Base-by-base conservation (phyloP, 2,329 filamentous ascomycete species). In the Nothophoma quercina region DNA sequence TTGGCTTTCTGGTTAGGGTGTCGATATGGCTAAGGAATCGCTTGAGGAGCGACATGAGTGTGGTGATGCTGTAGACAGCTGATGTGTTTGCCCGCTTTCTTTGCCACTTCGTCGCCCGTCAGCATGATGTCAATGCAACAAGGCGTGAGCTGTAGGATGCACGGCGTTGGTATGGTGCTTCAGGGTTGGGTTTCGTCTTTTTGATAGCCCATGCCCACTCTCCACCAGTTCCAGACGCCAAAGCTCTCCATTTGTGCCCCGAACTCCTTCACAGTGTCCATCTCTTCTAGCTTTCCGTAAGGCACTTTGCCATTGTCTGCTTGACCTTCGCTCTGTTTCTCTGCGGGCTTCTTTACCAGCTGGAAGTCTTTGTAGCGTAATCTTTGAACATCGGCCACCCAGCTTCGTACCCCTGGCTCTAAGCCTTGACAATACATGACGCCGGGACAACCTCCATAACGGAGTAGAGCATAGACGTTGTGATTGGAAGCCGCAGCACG, bases 401-500 rank as follows among this genome's bases (percentile, higher is more conserved):
- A 91, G 12, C 79, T 77, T 51, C 77, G 78, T 3, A 91, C 83
- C 1, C 78, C 78, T 1, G 66, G 63, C 60, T 83, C 80, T n/a
- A 80, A 75, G 1, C 85, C 84, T 67, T 90, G 87, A 41, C 87
- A 88, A 67, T 91, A 90, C 89, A 93, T 92, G 60, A 93, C 86
- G 1, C 89, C 89, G 0, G 89, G 89, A 19, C 82, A 83, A 2
- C 86, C 85, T 9, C 89, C 88, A 56, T 82, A 86, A 21, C 88
- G 83, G 1, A 91, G 77, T 3, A 92, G 76, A 1, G 88, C 84
- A 59, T 83, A 87, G 42, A 87, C 82, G 49, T 85, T 76, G 59
- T 83, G 78, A 38, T 82, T 78, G 25, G 83, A 79, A 6, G 87
- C 85, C 2, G 86, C 85, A 70, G 88, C 88, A 42, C 80, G 84